Evolutionary conservation across 495 filamentous ascomycete species (phyloP).

Genomic region (Aspergillus leporis): DNA sequence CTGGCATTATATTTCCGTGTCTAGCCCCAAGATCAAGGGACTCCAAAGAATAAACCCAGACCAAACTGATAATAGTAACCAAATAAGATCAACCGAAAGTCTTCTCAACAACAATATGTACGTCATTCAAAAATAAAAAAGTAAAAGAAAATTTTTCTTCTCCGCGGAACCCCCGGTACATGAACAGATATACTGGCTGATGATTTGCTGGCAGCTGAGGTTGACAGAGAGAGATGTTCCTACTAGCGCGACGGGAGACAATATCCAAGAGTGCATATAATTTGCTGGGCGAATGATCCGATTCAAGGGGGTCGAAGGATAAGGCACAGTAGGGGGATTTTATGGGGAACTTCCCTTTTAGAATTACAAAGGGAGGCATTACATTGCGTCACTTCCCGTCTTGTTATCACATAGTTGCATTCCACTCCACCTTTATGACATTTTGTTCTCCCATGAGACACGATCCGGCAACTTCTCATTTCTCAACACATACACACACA

Average conservation of each 20-base stretch:
- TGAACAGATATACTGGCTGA: too few species aligned
- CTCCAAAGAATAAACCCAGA: too few species aligned
- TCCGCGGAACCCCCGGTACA: too few species aligned
- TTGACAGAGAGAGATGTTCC: neutral
- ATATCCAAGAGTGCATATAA: neutral
- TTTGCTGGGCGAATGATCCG: constrained; percentile 9
- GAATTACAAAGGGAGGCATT: neutral
- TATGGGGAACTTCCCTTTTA: neutral
- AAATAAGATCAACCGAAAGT: too few species aligned
- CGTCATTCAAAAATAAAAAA: too few species aligned
- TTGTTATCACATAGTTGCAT: neutral
- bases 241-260: neutral
- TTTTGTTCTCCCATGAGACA: neutral
- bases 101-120: too few species aligned
- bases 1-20: neutral
- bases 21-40: too few species aligned
- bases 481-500: too few species aligned
- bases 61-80: too few species aligned
- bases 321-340: neutral
- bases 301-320: constrained; percentile 3
- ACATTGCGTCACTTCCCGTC: neutral
- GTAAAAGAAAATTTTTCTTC: too few species aligned
- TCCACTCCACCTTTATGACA: constrained; percentile 1
- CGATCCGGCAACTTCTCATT: neutral
- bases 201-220: neutral